Conservation (phyloP, 306 rosid species). For the Lathyrus aphaca region DNA sequence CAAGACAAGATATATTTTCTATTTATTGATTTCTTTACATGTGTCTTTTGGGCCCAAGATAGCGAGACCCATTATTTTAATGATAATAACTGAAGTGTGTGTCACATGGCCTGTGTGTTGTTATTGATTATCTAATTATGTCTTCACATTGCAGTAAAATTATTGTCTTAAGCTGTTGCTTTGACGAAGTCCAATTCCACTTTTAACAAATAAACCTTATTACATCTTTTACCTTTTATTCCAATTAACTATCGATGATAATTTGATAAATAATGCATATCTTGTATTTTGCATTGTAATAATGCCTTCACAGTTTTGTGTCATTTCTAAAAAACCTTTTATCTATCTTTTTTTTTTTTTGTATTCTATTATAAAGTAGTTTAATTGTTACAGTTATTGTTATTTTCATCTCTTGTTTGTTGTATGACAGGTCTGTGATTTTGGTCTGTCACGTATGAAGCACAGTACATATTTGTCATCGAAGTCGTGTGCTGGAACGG, state of each 20-base stretch:
- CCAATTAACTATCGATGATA: too few relatives aligned
- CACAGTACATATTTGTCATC: constrained; percentile 94
- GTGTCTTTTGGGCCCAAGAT: too few relatives aligned
- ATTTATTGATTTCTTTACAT: too few relatives aligned
- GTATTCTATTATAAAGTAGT: constrained; percentile 27
- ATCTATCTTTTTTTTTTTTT: not conserved
- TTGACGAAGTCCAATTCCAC: not conserved
- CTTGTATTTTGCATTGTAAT: not conserved
- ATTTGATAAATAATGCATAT: not conserved
- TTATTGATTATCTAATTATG: not conserved
- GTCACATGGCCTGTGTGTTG: not conserved
- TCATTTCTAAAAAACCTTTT: constrained; percentile 10
- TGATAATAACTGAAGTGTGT: not conserved
- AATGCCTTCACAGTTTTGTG: constrained; percentile 5
- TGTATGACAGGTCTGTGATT: constrained; percentile 82
- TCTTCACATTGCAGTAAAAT: not conserved
- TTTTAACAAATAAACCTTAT: not conserved
- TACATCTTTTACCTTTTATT: too few relatives aligned
- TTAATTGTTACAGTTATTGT: not conserved
- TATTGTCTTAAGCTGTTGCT: not conserved
- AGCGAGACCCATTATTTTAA: not conserved
- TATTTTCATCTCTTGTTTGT: constrained; percentile 21
- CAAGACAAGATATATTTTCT: too few relatives aligned
- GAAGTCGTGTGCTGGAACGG: constrained; percentile 99
- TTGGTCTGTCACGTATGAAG: constrained; percentile 94